Evolutionary conservation across 331 rosid genomes (phyloP).

Genomic region (Telfairia occidentalis): DNA sequence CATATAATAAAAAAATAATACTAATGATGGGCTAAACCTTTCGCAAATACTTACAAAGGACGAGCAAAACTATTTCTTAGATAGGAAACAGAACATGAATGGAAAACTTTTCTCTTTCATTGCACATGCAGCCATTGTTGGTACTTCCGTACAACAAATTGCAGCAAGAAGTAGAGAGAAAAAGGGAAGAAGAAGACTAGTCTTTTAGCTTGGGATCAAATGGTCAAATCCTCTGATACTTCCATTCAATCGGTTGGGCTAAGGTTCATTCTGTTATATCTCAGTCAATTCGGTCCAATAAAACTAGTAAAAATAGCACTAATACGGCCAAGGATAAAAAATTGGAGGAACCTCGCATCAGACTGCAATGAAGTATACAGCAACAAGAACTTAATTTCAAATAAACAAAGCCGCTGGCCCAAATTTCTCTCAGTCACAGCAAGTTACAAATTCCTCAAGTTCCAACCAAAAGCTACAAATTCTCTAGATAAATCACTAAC

Average conservation of each 20-base stretch:
- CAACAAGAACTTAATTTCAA: neutral
- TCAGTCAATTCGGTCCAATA: neutral
- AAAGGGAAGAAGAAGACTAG: neutral
- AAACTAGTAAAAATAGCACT: neutral
- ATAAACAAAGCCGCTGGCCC: too few relatives aligned
- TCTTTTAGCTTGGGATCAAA: neutral
- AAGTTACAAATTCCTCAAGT: neutral
- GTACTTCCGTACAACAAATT: neutral
- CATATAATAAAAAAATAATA: conserved; percentile 27
- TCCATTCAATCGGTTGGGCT: neutral
- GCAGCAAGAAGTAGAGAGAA: neutral
- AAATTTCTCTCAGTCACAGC: neutral
- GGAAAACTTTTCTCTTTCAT: neutral
- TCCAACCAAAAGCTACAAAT: neutral
- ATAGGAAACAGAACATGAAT: neutral
- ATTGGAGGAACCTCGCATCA: neutral
- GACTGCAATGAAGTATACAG: neutral
- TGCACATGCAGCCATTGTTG: neutral
- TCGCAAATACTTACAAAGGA: neutral
- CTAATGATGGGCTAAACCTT: conserved; percentile 22
- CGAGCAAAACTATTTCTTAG: neutral
- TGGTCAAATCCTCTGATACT: neutral
- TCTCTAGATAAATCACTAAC: neutral
- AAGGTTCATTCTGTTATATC: neutral
- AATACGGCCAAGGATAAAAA: neutral